Evolutionary conservation across 805 yeast genomes (phyloP).

Genomic region (Kodamaea sagamina): DNA sequence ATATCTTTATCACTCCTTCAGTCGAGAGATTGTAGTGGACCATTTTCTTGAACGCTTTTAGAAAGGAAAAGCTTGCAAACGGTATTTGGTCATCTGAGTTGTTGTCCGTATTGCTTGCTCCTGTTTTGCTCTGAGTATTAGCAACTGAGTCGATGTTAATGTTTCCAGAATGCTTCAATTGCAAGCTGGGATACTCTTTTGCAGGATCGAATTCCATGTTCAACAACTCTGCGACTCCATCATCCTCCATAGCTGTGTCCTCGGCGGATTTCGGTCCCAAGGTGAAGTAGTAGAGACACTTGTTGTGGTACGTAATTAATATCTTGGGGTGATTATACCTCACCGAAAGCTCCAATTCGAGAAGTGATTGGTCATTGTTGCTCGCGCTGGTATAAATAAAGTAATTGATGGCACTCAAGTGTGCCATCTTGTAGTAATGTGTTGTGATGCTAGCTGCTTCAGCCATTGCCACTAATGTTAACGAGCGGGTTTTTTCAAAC

Average conservation of each 20-base stretch:
- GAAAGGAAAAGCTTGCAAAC: conserved; percentile 37
- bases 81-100: conserved; percentile 30
- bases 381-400: conserved; percentile 29
- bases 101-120: conserved; percentile 6
- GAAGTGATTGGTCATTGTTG: conserved; percentile 38
- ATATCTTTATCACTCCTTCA: conserved; percentile 26
- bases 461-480: conserved; percentile 4
- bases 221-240: conserved; percentile 6
- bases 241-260: conserved; percentile 11
- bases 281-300: conserved; percentile 37
- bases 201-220: conserved; percentile 17
- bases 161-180: conserved; percentile 23
- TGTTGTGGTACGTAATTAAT: conserved; percentile 44
- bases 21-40: conserved; percentile 35
- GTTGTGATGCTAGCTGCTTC: conserved; percentile 33
- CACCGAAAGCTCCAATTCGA: conserved; percentile 41
- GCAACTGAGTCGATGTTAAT: conserved; percentile 23
- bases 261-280: conserved; percentile 24
- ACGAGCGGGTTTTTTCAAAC: conserved; percentile 1
- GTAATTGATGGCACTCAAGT: conserved; percentile 32
- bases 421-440: conserved; percentile 44
- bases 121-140: conserved; percentile 1
- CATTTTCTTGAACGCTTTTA: conserved; percentile 43
- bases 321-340: conserved; percentile 39
- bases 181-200: conserved; percentile 27